A percentile compares a stretch with the other conserved stretches of the same genome.
Evolutionary conservation across 805 yeast genomes (phyloP).

Genomic region (Ogataea allantospora): DNA sequence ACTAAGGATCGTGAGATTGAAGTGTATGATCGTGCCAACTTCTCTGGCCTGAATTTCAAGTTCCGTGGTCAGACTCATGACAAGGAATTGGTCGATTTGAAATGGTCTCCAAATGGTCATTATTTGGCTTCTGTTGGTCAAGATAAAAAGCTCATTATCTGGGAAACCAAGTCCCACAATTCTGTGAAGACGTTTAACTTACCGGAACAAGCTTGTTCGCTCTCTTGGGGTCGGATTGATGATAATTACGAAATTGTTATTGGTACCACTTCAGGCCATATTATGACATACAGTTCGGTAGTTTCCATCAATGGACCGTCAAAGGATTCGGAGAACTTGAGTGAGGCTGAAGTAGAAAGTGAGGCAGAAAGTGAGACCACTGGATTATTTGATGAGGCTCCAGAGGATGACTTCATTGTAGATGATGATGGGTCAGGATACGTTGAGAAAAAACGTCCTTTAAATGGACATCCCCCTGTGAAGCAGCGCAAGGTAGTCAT

Average conservation of each 20-base stretch:
- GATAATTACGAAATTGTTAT: constrained; percentile 31
- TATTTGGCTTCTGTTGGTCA: constrained; percentile 57
- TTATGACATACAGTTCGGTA: constrained; percentile 27
- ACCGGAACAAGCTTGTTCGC: constrained; percentile 23
- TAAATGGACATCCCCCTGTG: constrained; percentile 3
- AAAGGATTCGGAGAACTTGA: constrained; percentile 9
- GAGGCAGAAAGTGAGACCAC: constrained; percentile 29
- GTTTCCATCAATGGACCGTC: constrained; percentile 17
- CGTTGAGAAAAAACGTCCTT: constrained; percentile 20
- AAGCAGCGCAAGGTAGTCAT: constrained; percentile 12
- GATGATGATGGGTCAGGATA: constrained; percentile 60
- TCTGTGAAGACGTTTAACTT: constrained; percentile 31
- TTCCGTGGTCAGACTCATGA: constrained; percentile 28
- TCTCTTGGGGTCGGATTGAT: constrained; percentile 35
- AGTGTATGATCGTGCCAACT: constrained; percentile 42
- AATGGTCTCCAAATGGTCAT: constrained; percentile 61
- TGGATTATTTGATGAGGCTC: constrained; percentile 37
- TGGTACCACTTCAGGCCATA: constrained; percentile 45
- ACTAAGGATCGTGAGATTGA: constrained; percentile 46
- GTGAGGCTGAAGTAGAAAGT: constrained; percentile 18
- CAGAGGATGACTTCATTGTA: constrained; percentile 53
- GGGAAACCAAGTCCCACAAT: constrained; percentile 46
- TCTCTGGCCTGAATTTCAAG: constrained; percentile 18
- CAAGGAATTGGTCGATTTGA: constrained; percentile 46
- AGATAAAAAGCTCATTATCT: constrained; percentile 51